Base-by-base conservation (phyloP, 2,329 filamentous ascomycete species). In the Microcera coccophila region DNA sequence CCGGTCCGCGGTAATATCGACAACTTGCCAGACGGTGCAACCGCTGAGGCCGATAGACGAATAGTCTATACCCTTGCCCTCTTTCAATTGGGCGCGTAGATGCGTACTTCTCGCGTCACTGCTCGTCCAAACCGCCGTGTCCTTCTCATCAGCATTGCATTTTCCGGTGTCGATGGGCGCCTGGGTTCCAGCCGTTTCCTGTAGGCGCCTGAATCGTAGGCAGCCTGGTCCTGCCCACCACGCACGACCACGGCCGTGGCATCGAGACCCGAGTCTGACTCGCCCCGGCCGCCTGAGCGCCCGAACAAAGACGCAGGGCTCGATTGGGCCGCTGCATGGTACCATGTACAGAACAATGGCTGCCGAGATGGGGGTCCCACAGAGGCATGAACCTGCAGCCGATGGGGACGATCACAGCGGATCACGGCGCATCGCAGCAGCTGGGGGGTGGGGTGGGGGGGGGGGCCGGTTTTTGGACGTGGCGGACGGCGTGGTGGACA, bases 291-390 rank as follows among this genome's bases (percentile, higher is more conserved):
- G 21, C 28, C 22, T 38, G 34, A 37, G 33, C 36, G 32, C 21
- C 45, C 35, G 42, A 39, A 29, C n/a, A n/a, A 18, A 5, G 15
- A 33, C 33, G 28, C 39, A 9, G 16, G 38, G 41, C 37, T 50
- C 45, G 48, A 54, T 55, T 55, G 48, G n/a, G 50, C 22, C 46
- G 39, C 45, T 44, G 54, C 47, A 50, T 48, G 47, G 47, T 56
- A 53, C 54, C 45, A 49, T 44, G 54, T 45, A 50, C 46, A 45
- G 47, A 54, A 53, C 54, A 47, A 49, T 51, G 45, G 52, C 54
- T 55, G 38, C 40, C 31, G 38, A 29, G 19, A 32, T n/a, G 29
- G 22, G 22, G 22, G 22, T 12, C 22, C 20, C 32, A 38, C 40
- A 39, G 38, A 42, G 47, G 47, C 43, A 39, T 44, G 50, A 52